Conservation (phyloP, 164 flowering plant genomes). For the Aristolochia contorta region DNA sequence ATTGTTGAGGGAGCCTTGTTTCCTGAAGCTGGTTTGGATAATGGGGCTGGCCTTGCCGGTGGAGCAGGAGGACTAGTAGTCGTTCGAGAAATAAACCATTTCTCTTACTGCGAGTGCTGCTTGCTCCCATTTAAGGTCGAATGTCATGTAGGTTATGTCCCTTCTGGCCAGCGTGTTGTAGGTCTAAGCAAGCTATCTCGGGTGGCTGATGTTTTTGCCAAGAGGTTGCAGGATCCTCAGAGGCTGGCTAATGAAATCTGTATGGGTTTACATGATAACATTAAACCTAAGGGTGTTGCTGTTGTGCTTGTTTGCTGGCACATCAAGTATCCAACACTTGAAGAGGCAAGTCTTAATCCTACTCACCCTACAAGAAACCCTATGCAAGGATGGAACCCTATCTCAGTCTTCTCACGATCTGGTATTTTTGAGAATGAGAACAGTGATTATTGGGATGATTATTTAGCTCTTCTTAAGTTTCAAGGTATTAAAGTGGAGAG, state of each 20-base stretch:
- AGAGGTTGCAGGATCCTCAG: slow-evolving; percentile 83
- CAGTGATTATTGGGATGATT: slow-evolving; percentile 63
- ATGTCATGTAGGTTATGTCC: slow-evolving; percentile 93
- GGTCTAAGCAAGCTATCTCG: slow-evolving; percentile 93
- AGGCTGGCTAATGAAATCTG: slow-evolving; percentile 78
- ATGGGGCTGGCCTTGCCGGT: slow-evolving; percentile 66
- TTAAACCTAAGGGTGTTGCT: slow-evolving; percentile 82
- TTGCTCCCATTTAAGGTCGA: slow-evolving; percentile 87
- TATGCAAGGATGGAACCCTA: slow-evolving; percentile 40
- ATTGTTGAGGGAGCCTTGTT: slow-evolving; percentile 81
- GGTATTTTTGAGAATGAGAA: slow-evolving; percentile 62
- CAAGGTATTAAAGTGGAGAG: slow-evolving; percentile 37
- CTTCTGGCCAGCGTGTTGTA: slow-evolving; percentile 70
- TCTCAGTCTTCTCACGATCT: slow-evolving; percentile 48
- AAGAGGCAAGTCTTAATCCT: slow-evolving; percentile 22
- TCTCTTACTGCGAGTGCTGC: slow-evolving; percentile 90
- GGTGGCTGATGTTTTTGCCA: slow-evolving; percentile 81
- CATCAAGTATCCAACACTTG: slow-evolving; percentile 43
- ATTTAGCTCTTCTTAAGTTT: slow-evolving; percentile 53
- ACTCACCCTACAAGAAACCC: slow-evolving; percentile 15
- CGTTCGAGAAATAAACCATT: slow-evolving; percentile 81
- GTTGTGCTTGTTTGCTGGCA: slow-evolving; percentile 77
- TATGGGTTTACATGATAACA: slow-evolving; percentile 53
- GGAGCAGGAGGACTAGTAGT: slow-evolving; percentile 88
- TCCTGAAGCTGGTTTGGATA: slow-evolving; percentile 81